Percentiles rank a stretch among this genome's conserved stretches.
Evolutionary conservation across 176 grass and related monocot genomes (phyloP).

Genomic region (Carex kokanica): DNA sequence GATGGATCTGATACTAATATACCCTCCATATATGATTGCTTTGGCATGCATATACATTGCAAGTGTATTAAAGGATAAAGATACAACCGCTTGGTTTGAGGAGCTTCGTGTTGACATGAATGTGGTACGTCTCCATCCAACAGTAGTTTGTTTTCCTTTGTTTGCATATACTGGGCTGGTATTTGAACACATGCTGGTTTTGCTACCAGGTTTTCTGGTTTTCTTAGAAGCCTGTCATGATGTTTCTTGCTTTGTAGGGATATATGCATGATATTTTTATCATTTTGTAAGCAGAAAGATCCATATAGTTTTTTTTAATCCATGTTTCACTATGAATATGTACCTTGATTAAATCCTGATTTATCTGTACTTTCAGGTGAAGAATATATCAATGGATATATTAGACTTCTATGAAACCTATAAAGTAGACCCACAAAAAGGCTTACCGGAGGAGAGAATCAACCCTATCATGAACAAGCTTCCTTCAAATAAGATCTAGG

Average conservation of each 20-base stretch:
- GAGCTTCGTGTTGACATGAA: slow-evolving; percentile 95
- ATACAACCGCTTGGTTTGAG: slow-evolving; percentile 81
- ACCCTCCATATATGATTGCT: slow-evolving; percentile 96
- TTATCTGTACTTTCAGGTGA: slow-evolving; percentile 40
- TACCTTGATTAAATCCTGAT: background rate
- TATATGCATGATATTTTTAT: background rate
- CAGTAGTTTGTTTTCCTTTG: background rate
- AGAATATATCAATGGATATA: slow-evolving; percentile 93
- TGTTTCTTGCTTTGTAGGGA: background rate
- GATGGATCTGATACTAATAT: slow-evolving; percentile 93
- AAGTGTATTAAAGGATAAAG: slow-evolving; percentile 72
- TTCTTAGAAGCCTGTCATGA: background rate
- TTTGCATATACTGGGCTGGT: background rate
- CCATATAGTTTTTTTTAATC: background rate
- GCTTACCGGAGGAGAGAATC: slow-evolving; percentile 67
- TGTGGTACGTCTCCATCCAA: slow-evolving; percentile 38
- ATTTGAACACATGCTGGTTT: background rate
- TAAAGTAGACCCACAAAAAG: slow-evolving; percentile 55
- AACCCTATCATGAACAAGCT: slow-evolving; percentile 77
- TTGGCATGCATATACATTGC: slow-evolving; percentile 95
- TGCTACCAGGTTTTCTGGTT: background rate
- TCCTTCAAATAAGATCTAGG: slow-evolving; percentile 39
- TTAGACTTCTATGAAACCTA: slow-evolving; percentile 83
- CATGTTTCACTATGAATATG: background rate
- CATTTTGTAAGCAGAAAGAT: background rate